phyloP scores from a whole-genome alignment of 441 rosid species.

The Raphanus hybrid region DNA sequence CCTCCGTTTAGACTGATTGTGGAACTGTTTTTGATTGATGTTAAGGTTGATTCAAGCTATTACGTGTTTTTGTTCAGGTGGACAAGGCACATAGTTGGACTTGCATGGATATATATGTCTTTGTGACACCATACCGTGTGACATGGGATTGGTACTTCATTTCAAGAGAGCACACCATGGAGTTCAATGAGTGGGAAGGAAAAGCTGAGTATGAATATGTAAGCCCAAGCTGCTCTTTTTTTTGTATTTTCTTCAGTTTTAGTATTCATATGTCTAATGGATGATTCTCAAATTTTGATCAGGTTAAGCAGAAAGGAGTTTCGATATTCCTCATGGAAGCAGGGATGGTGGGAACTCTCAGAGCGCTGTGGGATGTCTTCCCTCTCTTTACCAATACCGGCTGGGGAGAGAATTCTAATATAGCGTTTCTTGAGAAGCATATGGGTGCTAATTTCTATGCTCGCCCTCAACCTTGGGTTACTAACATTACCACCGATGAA shows the following conservation, averaged over 20 bases:
- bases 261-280: neutral
- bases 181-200: conserved; percentile 85
- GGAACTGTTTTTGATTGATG: conserved; percentile 13
- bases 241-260: conserved; percentile 4
- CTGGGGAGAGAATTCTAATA: conserved; percentile 92
- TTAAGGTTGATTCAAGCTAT: conserved; percentile 8
- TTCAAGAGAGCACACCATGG: conserved; percentile 86
- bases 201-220: conserved; percentile 90
- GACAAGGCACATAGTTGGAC: conserved; percentile 94
- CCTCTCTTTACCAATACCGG: conserved; percentile 92
- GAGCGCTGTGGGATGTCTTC: conserved; percentile 93
- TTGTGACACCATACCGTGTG: conserved; percentile 92
- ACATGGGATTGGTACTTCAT: conserved; percentile 94
- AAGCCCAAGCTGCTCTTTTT: conserved; percentile 42
- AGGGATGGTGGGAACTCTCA: conserved; percentile 93
- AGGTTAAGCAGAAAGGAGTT: conserved; percentile 89
- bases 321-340: conserved; percentile 98
- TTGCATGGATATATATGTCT: conserved; percentile 93
- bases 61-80: conserved; percentile 55
- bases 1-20: no score
- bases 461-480: conserved; percentile 91
- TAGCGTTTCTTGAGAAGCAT: conserved; percentile 83
- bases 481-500: conserved; percentile 70
- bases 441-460: conserved; percentile 79
- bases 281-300: conserved; percentile 29